A percentile compares a stretch with the other conserved stretches of the same genome.
Evolutionary conservation across 257 asterid genomes (phyloP).

Genomic region (Datura wrightii): DNA sequence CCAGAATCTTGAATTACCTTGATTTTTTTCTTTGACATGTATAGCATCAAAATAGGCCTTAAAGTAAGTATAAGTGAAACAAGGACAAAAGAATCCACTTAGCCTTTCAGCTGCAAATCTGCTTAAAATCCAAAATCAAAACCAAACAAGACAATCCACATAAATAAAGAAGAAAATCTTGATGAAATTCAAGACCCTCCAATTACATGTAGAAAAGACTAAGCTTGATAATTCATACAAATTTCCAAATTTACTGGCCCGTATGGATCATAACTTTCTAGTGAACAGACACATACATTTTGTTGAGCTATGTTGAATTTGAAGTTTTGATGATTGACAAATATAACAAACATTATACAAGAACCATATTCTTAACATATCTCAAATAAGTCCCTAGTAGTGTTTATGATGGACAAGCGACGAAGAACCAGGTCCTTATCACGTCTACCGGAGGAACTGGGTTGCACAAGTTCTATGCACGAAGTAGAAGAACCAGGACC

Average conservation of each 20-base stretch:
- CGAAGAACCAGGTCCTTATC: too few relatives aligned
- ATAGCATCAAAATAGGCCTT: background rate
- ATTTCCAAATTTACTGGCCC: background rate
- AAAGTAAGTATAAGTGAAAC: background rate
- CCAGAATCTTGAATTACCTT: constrained; percentile 23
- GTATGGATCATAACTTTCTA: background rate
- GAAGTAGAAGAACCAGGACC: too few relatives aligned
- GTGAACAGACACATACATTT: background rate
- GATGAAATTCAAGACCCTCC: background rate
- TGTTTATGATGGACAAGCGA: too few relatives aligned
- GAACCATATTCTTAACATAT: too few relatives aligned
- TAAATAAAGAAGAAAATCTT: background rate
- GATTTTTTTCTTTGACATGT: background rate
- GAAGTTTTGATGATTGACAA: too few relatives aligned
- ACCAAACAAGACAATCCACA: constrained; percentile 10
- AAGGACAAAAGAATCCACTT: background rate
- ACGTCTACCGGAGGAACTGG: too few relatives aligned
- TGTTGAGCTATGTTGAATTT: too few relatives aligned
- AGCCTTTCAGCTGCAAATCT: background rate
- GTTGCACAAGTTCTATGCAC: too few relatives aligned
- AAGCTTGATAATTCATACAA: constrained; percentile 20
- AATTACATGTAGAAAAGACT: background rate
- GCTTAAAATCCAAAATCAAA: background rate
- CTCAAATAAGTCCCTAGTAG: too few relatives aligned
- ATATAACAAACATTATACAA: too few relatives aligned